A percentile compares a stretch with the other conserved stretches of the same genome.
Conservation (phyloP, 1,139 yeast genomes). For the Saccharomycopsis hybrid region DNA sequence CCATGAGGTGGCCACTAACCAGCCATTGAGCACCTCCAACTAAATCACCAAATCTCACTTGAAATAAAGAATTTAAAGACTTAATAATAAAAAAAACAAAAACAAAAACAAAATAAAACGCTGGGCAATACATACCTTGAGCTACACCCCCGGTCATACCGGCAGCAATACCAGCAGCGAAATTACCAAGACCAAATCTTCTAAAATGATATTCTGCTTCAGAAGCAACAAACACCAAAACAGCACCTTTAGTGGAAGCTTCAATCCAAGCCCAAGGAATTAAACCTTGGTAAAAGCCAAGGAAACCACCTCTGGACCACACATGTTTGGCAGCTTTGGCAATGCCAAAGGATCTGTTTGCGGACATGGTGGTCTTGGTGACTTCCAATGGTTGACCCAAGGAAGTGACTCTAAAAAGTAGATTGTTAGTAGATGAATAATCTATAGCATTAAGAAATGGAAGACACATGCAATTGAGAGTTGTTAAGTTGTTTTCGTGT, state of each 20-base stretch:
- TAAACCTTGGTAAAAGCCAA: constrained; percentile 93
- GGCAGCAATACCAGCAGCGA: constrained; percentile 86
- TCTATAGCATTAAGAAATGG: too few relatives aligned
- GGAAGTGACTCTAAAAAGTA: constrained; percentile 52
- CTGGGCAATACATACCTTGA: constrained; percentile 25
- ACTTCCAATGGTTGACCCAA: constrained; percentile 97
- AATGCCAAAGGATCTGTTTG: constrained; percentile 70
- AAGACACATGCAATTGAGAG: not conserved
- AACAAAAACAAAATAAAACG: not conserved
- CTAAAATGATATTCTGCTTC: constrained; percentile 82
- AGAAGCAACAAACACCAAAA: constrained; percentile 84
- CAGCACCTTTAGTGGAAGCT: constrained; percentile 99
- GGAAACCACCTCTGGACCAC: constrained; percentile 88
- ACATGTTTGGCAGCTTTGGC: constrained; percentile 65
- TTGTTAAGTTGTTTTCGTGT: too few relatives aligned
- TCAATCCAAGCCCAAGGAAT: constrained; percentile 99
- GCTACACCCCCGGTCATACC: constrained; percentile 95
- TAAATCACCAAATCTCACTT: too few relatives aligned
- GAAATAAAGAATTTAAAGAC: too few relatives aligned
- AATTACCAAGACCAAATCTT: constrained; percentile 58
- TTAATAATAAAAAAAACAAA: not conserved
- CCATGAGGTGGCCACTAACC: too few relatives aligned
- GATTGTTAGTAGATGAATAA: constrained; percentile 6
- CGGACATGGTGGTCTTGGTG: constrained; percentile 95
- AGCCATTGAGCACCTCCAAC: too few relatives aligned